Conservation (phyloP, 129 eudicot genomes). For the Sambucus nigra region DNA sequence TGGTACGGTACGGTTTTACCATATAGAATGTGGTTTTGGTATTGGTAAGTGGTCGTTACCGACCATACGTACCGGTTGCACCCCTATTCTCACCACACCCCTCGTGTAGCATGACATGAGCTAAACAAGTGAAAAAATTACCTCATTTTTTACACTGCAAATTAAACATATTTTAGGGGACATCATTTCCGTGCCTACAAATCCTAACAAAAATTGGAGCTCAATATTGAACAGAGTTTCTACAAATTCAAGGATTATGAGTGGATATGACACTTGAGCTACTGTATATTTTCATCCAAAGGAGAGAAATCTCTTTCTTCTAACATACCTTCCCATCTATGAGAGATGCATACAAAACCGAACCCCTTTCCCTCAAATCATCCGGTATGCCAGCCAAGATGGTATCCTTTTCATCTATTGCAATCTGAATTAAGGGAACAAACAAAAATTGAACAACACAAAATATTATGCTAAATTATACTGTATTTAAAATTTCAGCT, state of each 20-base stretch:
- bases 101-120: too few species aligned
- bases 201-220: constrained; percentile 1
- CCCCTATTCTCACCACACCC: too few species aligned
- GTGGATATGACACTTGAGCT: constrained; percentile 7
- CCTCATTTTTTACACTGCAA: too few species aligned
- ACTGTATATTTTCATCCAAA: not conserved
- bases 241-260: not conserved
- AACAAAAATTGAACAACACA: not conserved
- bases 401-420: constrained; percentile 79
- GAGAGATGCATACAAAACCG: constrained; percentile 57
- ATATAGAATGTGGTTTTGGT: too few species aligned
- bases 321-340: constrained; percentile 74
- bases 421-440: constrained; percentile 48
- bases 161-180: too few species aligned
- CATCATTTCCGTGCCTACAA: too few species aligned
- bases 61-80: too few species aligned
- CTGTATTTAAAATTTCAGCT: constrained; percentile 1
- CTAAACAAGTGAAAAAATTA: too few species aligned
- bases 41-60: too few species aligned
- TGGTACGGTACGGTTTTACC: too few species aligned
- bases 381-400: constrained; percentile 75
- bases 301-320: constrained; percentile 9
- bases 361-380: constrained; percentile 73
- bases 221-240: not conserved
- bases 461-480: not conserved